These are phyloP conservation scores for Microcyclospora tardicrescens DNA, from an alignment of 2,329 filamentous ascomycete species.

Conservation along the genomic window DNA sequence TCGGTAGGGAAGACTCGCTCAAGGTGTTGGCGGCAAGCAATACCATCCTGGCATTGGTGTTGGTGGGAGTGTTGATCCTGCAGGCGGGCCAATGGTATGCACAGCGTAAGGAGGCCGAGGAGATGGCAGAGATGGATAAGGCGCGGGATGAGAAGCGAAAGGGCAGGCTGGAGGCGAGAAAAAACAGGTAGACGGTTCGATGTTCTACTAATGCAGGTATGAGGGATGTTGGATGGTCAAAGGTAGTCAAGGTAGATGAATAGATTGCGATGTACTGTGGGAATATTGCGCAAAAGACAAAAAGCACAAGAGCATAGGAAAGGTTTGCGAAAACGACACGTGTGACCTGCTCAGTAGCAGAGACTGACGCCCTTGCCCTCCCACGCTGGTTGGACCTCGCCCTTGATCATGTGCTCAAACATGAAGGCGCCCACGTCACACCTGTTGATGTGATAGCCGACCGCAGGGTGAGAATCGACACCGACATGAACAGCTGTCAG, in stretches of 20 bases:
- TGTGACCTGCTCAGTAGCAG: slow-evolving; percentile 17
- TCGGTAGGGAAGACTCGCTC: slow-evolving; percentile 78
- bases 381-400: slow-evolving; percentile 15
- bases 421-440: slow-evolving; percentile 30
- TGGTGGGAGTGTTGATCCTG: slow-evolving; percentile 81
- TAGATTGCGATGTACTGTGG: slow-evolving; percentile 1
- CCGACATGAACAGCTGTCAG: slow-evolving; percentile 22
- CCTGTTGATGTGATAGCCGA: slow-evolving; percentile 27
- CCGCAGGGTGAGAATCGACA: slow-evolving; percentile 18
- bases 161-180: slow-evolving; percentile 20
- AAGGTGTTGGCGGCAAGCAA: slow-evolving; percentile 89
- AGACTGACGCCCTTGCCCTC: slow-evolving; percentile 22
- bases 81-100: slow-evolving; percentile 99
- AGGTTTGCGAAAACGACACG: neutral
- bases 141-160: slow-evolving; percentile 37
- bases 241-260: neutral
- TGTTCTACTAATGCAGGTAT: too few relatives aligned
- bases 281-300: neutral
- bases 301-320: too few relatives aligned
- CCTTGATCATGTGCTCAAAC: slow-evolving; percentile 22
- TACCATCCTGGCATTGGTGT: slow-evolving; percentile 83
- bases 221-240: neutral
- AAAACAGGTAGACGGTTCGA: too few relatives aligned
- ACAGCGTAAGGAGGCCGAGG: slow-evolving; percentile 79
- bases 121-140: slow-evolving; percentile 53